phyloP scores from a whole-genome alignment of 1,284 basidiomycete species.

The Rhodofomes roseus region DNA sequence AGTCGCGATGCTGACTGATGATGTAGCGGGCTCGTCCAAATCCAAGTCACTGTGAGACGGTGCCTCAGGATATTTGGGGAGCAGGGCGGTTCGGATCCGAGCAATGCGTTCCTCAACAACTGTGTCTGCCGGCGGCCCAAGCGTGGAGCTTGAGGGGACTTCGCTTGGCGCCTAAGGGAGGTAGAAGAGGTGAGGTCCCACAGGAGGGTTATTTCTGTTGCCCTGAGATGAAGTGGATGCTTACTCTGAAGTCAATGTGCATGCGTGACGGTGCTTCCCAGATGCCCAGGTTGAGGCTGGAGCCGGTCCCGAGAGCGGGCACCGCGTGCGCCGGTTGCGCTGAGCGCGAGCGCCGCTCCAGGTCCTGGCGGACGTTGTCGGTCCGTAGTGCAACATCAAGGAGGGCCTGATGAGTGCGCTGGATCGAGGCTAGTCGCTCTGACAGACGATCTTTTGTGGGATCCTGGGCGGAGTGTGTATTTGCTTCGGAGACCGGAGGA shows the following conservation, averaged over 20 bases:
- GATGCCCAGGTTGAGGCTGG: neutral
- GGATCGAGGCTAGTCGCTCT: neutral
- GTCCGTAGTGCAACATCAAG: neutral
- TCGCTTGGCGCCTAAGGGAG: neutral
- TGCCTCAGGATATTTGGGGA: constrained; percentile 16
- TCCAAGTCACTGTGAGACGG: constrained; percentile 8
- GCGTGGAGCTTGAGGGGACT: constrained; percentile 4
- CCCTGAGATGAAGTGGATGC: neutral
- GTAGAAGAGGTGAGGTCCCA: neutral
- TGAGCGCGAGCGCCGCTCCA: neutral
- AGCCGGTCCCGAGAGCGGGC: neutral
- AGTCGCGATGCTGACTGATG: neutral
- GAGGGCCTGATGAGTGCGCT: neutral
- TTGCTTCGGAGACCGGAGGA: neutral
- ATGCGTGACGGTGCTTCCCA: neutral
- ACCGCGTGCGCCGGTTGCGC: neutral
- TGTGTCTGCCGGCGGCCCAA: constrained; percentile 5
- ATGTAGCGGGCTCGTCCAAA: neutral
- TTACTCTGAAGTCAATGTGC: constrained; percentile 1
- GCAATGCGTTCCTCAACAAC: constrained; percentile 21
- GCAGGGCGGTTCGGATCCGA: constrained; percentile 16
- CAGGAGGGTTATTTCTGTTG: neutral
- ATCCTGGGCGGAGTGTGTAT: neutral
- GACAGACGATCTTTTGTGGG: neutral
- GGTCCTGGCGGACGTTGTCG: neutral